phyloP scores from a whole-genome alignment of 1,139 yeast species.

The Suhomyces yuchorum region DNA sequence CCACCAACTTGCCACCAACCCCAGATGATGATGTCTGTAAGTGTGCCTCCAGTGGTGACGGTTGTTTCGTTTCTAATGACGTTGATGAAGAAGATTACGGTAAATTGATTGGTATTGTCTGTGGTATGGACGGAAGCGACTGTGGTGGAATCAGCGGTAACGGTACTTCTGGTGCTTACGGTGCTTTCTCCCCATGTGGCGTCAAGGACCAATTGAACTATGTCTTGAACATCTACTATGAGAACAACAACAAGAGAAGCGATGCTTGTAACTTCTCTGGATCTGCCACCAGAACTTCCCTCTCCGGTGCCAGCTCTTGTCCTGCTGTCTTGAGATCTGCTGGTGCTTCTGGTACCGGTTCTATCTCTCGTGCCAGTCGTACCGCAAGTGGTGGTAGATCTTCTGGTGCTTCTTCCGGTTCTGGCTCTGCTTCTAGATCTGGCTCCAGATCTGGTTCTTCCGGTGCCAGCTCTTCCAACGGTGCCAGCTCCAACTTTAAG shows the following conservation, averaged over 20 bases:
- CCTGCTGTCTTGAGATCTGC: conserved; percentile 25
- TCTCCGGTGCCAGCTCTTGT: conserved; percentile 25
- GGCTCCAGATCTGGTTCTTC: conserved; percentile 4
- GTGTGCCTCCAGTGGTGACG: conserved; percentile 36
- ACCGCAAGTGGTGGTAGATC: conserved; percentile 8
- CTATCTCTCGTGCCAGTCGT: conserved; percentile 18
- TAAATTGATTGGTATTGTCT: conserved; percentile 54
- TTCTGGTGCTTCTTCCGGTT: conserved; percentile 16
- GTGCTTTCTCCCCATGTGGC: conserved; percentile 32
- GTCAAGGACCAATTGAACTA: conserved; percentile 64
- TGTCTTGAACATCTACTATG: conserved; percentile 61
- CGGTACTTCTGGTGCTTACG: conserved; percentile 48
- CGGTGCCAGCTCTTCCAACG: conserved; percentile 3
- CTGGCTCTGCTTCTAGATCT: conserved; percentile 6
- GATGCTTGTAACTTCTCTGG: conserved; percentile 72
- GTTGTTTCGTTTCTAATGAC: conserved; percentile 20
- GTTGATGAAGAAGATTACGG: conserved; percentile 37
- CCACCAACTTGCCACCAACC: conserved; percentile 60
- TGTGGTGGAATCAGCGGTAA: conserved; percentile 58
- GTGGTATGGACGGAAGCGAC: conserved; percentile 49
- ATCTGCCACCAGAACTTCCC: conserved; percentile 21
- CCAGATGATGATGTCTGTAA: conserved; percentile 63
- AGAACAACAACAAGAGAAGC: conserved; percentile 41
- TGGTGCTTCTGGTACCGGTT: conserved; percentile 26
- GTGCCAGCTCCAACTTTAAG: conserved; percentile 9